Base-by-base conservation (phyloP, 139 green algal genomes). In the Chlorella sorokiniana region DNA sequence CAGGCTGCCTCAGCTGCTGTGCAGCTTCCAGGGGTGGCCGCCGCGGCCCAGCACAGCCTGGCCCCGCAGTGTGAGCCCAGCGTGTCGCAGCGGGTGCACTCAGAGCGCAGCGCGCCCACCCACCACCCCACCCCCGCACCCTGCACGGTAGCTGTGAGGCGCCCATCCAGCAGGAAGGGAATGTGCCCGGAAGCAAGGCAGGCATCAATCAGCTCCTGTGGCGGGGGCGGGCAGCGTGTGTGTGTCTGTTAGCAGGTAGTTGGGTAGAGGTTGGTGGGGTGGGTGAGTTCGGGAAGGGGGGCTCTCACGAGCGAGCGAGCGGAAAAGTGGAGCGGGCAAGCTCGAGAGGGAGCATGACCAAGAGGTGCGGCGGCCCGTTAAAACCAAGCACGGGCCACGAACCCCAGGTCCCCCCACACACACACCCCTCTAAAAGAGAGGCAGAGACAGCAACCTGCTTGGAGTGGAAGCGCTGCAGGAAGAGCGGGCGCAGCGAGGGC, bases 171-270 rank as follows among this genome's bases (percentile, higher is more conserved):
- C 48, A 78, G 51, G 48, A 78, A 78, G 35, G 71, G 71, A 6
- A 78, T 33, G 71, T 78, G 71, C 33, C 71, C 71, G 4, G 71
- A 78, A 6, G 71, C 71, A 31, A 78, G 51, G 71, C 71, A 78
- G 23, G 71, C 71, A 45, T 78, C 71, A 23, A 78, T 78, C 18
- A 78, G 22, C 0, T 78, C 64, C 10, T 31, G n/a, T n/a, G n/a
- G n/a, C n/a, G n/a, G n/a, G n/a, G n/a, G n/a, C n/a, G n/a, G n/a
- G n/a, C n/a, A n/a, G n/a, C n/a, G n/a, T n/a, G n/a, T n/a, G n/a
- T n/a, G n/a, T n/a, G n/a, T 23, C 52, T 61, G 52, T 23, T 23
- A 23, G 27, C 52, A 61, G 5, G 52, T 20, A 23, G 52, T 10
- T 3, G 27, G 52, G 52, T 4, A 23, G 27, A 23, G 52, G 22